Evolutionary conservation across 2,329 filamentous ascomycete species (phyloP), one percentile per base, ranked within the genome.

Genomic region (Verruconis gallopava): DNA sequence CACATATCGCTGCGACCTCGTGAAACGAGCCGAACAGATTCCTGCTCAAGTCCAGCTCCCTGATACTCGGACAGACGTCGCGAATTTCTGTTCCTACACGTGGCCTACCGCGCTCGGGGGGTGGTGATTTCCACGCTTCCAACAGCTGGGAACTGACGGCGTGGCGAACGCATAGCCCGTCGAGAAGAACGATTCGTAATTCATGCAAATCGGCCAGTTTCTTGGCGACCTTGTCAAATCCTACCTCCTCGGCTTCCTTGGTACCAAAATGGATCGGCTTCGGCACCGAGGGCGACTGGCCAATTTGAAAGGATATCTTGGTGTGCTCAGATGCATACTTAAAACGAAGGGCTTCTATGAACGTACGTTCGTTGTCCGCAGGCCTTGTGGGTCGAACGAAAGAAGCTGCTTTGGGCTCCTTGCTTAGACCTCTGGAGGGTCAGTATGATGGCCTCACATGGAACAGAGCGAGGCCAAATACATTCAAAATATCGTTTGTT

Each of bases 231-330:
- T 95, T 95, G 51, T 93, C 86, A 51, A 96, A 96, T 21, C 91
- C 91, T 22, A 96, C 76, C 63, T 96, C 89, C 63, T 96, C 82
- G 4, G 85, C 89, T 14, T 88, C 73, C 62, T 96, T 96, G 28
- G 72, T 69, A 61, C 83, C 63, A 68, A 93, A 70, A 69, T 80
- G 64, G 47, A 93, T 81, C 38, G 75, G 68, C 38, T 69, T 67
- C 12, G 41, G 37, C 13, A 43, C 50, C 5, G 46, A 38, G 11
- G 51, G 40, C 5, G 48, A 45, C n/a, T 50, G 45, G 15, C 48
- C 49, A 6, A 37, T 49, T 13, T 53, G 52, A 13, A 45, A 45
- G 35, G 52, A 50, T 6, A 44, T 48, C n/a, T 42, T 33, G 20
- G 25, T 19, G 9, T 34, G 33, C 36, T 79, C 73, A 2, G 77